Percentiles rank a stretch among this genome's conserved stretches.
phyloP scores from a whole-genome alignment of 192 early-diverging fungal species.

The Linnemannia schmuckeri region DNA sequence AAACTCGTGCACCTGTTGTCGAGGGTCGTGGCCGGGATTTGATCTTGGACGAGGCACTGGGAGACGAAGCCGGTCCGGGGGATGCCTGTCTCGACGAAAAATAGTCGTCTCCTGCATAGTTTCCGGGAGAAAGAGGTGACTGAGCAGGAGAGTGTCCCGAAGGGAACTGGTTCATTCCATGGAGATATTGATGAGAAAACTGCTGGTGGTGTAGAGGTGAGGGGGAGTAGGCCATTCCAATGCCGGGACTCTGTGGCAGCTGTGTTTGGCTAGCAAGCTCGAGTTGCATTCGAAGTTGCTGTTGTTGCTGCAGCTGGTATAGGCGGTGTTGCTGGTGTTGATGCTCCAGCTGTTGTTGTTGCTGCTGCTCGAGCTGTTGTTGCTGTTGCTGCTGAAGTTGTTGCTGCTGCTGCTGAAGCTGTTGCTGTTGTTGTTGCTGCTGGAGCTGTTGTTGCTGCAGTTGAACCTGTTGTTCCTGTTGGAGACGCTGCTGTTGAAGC shows the following conservation, averaged over 20 bases:
- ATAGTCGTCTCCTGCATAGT: constrained; percentile 45
- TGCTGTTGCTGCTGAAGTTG: constrained; percentile 28
- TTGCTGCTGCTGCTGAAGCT: constrained; percentile 14
- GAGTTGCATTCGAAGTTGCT: constrained; percentile 32
- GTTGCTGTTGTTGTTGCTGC: constrained; percentile 16
- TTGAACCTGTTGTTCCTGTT: constrained; percentile 16
- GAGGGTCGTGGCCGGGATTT: constrained; percentile 49
- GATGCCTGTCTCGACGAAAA: constrained; percentile 47
- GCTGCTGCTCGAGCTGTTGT: constrained; percentile 4
- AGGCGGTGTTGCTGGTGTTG: constrained; percentile 40
- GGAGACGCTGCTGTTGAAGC: constrained; percentile 17
- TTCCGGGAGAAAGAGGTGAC: constrained; percentile 45
- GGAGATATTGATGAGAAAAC: constrained; percentile 26
- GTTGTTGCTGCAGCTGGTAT: constrained; percentile 38
- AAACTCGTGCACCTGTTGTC: constrained; percentile 24
- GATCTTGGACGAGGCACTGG: constrained; percentile 37
- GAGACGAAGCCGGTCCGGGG: constrained; percentile 43
- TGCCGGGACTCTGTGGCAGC: constrained; percentile 43
- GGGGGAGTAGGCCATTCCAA: constrained; percentile 4
- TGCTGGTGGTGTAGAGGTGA: constrained; percentile 23
- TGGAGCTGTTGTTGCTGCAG: constrained; percentile 17
- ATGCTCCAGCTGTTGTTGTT: constrained; percentile 8
- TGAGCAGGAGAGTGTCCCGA: constrained; percentile 42
- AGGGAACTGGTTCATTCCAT: constrained; percentile 39
- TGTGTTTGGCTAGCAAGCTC: constrained; percentile 45